These are phyloP conservation scores for Herpetomonas tarakana DNA, from an alignment of 208 protist species.

Conservation along the genomic window DNA sequence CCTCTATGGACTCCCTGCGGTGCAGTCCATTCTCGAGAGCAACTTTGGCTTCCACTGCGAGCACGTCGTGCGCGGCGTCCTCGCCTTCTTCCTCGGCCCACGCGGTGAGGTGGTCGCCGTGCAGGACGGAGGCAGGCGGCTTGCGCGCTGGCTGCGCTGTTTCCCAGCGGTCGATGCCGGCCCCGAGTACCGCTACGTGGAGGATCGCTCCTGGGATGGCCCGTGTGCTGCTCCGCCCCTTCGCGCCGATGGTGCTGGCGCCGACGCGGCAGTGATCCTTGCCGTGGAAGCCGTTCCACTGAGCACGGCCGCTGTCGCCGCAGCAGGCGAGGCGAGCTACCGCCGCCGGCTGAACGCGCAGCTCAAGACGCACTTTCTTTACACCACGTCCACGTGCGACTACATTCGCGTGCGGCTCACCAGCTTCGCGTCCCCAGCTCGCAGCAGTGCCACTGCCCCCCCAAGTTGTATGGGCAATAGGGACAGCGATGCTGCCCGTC, in stretches of 20 bases:
- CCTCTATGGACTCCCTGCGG: constrained; percentile 53
- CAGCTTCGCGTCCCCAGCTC: constrained; percentile 1
- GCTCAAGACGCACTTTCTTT: constrained; percentile 6
- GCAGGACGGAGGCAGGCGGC: constrained; percentile 5
- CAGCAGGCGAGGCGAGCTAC: not conserved
- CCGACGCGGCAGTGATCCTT: not conserved
- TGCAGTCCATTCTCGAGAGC: constrained; percentile 21
- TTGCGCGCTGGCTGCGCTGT: constrained; percentile 62
- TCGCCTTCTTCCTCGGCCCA: constrained; percentile 45
- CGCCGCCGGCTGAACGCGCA: not conserved
- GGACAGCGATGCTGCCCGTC: no score
- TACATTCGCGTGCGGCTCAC: constrained; percentile 3
- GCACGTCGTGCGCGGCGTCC: constrained; percentile 35
- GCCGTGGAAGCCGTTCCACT: constrained; percentile 1
- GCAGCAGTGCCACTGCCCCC: not conserved
- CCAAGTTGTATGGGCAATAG: no score
- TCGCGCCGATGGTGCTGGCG: not conserved
- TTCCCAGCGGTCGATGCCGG: constrained; percentile 17
- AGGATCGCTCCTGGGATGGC: constrained; percentile 23
- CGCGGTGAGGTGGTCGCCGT: constrained; percentile 52
- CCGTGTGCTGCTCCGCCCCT: no score
- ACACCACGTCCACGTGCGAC: constrained; percentile 5
- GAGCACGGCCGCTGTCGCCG: constrained; percentile 2
- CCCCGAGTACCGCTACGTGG: constrained; percentile 22
- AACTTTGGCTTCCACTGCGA: constrained; percentile 37